phyloP scores from a whole-genome alignment of 106 monocot species.

The Allium fistulosum region DNA sequence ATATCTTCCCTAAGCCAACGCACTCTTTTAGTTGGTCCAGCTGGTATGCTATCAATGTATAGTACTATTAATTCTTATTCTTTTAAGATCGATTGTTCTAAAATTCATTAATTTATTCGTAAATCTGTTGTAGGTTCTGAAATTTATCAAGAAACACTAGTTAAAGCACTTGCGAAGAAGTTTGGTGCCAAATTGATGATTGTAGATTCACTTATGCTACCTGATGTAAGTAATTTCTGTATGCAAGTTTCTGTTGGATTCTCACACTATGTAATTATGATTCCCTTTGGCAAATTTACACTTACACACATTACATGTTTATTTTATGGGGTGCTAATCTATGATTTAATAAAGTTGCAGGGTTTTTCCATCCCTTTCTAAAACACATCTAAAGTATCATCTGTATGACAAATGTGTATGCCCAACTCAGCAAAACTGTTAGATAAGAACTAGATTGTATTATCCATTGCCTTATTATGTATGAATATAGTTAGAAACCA shows the following conservation, averaged over 20 bases:
- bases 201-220: conserved; percentile 21
- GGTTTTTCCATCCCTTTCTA: not conserved
- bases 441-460: no score
- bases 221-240: conserved; percentile 18
- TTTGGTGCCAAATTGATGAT: conserved; percentile 24
- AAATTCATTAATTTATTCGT: not conserved
- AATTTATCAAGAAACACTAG: conserved; percentile 26
- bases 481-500: no score
- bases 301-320: not conserved
- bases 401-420: not conserved
- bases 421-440: no score
- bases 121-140: conserved; percentile 15
- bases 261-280: not conserved
- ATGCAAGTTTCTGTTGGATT: not conserved
- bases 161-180: conserved; percentile 21
- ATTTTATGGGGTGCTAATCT: not conserved
- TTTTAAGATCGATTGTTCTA: not conserved
- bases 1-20: conserved; percentile 26
- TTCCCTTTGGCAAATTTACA: not conserved
- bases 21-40: conserved; percentile 21
- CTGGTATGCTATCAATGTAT: conserved; percentile 4
- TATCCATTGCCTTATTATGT: no score
- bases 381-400: not conserved
- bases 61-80: not conserved
- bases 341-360: not conserved